phyloP scores from a whole-genome alignment of 768 basidiomycete genomes.

The Porphyrellus cyaneotinctus region DNA sequence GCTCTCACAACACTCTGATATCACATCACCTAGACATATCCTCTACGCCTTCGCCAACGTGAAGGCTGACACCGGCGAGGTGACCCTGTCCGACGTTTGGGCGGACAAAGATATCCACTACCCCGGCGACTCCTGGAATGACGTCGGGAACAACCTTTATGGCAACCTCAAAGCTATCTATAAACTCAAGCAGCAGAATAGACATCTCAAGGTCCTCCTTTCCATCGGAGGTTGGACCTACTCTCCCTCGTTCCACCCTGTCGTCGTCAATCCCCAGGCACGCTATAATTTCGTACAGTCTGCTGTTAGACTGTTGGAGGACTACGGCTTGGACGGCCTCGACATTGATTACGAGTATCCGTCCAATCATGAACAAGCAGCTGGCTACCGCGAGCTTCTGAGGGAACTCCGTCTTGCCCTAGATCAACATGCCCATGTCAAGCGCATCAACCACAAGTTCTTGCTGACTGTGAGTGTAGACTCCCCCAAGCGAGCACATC shows the following conservation, averaged over 20 bases:
- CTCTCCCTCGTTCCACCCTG: slow-evolving; percentile 80
- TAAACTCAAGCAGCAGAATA: slow-evolving; percentile 80
- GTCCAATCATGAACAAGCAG: slow-evolving; percentile 67
- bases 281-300: slow-evolving; percentile 78
- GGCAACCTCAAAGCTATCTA: slow-evolving; percentile 95
- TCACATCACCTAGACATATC: slow-evolving; percentile 56
- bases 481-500: background rate
- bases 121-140: slow-evolving; percentile 93
- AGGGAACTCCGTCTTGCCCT: slow-evolving; percentile 69
- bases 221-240: slow-evolving; percentile 98
- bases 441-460: slow-evolving; percentile 59
- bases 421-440: slow-evolving; percentile 67
- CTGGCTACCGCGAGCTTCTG: slow-evolving; percentile 80
- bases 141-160: slow-evolving; percentile 84
- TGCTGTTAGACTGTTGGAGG: slow-evolving; percentile 76
- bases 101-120: slow-evolving; percentile 98
- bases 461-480: slow-evolving; percentile 60
- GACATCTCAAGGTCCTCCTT: slow-evolving; percentile 75
- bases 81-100: slow-evolving; percentile 86
- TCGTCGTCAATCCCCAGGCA: slow-evolving; percentile 60
- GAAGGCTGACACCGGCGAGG: slow-evolving; percentile 78
- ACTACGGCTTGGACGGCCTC: slow-evolving; percentile 89
- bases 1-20: slow-evolving; percentile 3
- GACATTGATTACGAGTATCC: slow-evolving; percentile 97
- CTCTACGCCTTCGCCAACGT: slow-evolving; percentile 93